phyloP scores from a whole-genome alignment of 306 rosid species.

The Spatholobus suberectus region DNA sequence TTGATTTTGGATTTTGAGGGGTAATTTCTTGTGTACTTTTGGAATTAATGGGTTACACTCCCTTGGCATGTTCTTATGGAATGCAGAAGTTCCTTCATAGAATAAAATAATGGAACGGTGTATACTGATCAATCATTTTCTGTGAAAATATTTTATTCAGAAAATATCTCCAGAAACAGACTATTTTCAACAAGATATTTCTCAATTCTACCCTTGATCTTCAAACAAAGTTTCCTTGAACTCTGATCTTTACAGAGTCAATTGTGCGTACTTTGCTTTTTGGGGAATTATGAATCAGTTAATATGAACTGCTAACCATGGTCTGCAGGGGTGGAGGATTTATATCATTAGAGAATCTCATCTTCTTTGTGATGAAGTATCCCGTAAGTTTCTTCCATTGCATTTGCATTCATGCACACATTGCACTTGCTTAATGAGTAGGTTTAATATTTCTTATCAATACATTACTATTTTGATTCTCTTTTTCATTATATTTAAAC shows the following conservation, averaged over 20 bases:
- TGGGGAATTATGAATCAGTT: background rate
- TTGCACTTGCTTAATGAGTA: background rate
- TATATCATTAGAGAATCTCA: conserved; percentile 93
- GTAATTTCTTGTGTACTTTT: conserved; percentile 1
- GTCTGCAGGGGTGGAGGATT: conserved; percentile 92
- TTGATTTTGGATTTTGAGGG: background rate
- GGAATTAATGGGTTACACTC: background rate
- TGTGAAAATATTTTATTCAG: background rate
- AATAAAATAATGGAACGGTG: background rate
- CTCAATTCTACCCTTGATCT: background rate
- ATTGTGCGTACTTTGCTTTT: background rate
- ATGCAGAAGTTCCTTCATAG: background rate
- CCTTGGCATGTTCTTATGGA: background rate
- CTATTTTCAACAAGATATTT: conserved; percentile 1
- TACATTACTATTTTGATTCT: background rate
- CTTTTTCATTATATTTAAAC: background rate
- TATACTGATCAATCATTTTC: background rate
- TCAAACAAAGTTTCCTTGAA: conserved; percentile 23
- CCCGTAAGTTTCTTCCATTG: conserved; percentile 68
- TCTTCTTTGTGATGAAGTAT: conserved; percentile 78
- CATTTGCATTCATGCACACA: conserved; percentile 11
- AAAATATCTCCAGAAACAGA: background rate
- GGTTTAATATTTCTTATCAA: background rate
- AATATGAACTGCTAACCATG: conserved; percentile 37
- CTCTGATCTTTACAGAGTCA: conserved; percentile 11